These are phyloP conservation scores for Ganoderma sinense DNA, from an alignment of 1,284 basidiomycete species.

Conservation along the genomic window DNA sequence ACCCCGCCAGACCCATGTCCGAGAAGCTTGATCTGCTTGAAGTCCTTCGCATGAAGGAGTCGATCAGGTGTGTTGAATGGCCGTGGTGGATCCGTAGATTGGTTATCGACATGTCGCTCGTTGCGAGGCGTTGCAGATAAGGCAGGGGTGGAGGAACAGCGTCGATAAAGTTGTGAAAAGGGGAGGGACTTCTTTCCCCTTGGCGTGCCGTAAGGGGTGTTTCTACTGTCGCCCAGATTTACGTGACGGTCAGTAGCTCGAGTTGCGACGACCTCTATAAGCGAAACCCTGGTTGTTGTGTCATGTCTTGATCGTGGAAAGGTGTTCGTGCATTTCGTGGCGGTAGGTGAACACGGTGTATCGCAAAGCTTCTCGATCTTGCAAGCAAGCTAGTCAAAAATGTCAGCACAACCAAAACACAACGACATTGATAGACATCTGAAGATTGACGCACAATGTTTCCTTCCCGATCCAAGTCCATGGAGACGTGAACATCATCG, in stretches of 20 bases:
- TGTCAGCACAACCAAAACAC: background rate
- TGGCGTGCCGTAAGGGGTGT: background rate
- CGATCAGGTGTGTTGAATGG: background rate
- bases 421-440: background rate
- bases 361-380: constrained; percentile 1
- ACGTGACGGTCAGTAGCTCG: background rate
- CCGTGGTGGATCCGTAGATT: background rate
- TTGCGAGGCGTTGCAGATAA: background rate
- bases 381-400: background rate
- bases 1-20: background rate
- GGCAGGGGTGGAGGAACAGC: background rate
- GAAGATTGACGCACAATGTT: background rate
- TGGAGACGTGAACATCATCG: constrained; percentile 2
- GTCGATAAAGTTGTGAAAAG: background rate
- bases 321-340: background rate
- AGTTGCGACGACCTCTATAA: background rate
- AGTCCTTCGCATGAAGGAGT: background rate
- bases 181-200: background rate
- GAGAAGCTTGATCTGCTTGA: constrained; percentile 1
- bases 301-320: background rate
- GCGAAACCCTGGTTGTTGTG: background rate
- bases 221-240: background rate
- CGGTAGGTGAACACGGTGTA: background rate
- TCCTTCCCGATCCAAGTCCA: background rate
- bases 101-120: background rate